Percentiles rank a stretch among this genome's conserved stretches.
phyloP scores from a whole-genome alignment of 176 grass and related monocot species.

The Saccharum officinarum region DNA sequence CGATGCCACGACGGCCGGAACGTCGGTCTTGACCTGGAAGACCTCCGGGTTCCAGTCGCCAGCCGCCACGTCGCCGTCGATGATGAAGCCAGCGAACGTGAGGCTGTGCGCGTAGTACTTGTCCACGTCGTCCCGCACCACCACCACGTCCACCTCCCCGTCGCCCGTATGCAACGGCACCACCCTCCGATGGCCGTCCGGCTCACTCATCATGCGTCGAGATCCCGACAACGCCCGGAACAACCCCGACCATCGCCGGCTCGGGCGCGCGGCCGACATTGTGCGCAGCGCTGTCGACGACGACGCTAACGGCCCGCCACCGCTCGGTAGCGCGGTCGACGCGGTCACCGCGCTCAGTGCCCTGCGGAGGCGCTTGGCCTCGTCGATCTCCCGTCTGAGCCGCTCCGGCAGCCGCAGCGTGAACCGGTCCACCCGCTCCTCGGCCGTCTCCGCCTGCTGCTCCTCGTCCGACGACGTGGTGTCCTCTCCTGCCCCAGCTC shows the following conservation, averaged over 20 bases:
- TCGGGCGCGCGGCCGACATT: constrained; percentile 50
- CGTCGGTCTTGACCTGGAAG: constrained; percentile 50
- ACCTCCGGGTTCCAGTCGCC: constrained; percentile 75
- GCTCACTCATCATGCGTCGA: constrained; percentile 1
- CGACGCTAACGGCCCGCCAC: constrained; percentile 41
- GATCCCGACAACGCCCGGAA: constrained; percentile 37
- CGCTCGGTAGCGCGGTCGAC: background rate
- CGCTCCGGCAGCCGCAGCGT: constrained; percentile 66
- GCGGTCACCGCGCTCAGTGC: constrained; percentile 53
- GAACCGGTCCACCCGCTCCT: constrained; percentile 56
- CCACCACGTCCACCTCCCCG: constrained; percentile 20
- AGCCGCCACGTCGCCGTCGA: constrained; percentile 66
- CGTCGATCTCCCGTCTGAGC: constrained; percentile 54
- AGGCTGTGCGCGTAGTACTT: constrained; percentile 55
- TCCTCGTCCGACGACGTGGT: background rate
- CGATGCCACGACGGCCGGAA: background rate
- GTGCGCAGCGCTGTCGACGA: constrained; percentile 37
- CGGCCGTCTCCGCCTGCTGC: constrained; percentile 29
- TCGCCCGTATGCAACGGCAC: background rate
- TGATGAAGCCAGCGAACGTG: constrained; percentile 66
- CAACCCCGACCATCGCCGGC: constrained; percentile 38
- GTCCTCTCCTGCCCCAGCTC: background rate
- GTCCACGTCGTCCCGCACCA: constrained; percentile 27
- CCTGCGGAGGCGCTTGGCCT: constrained; percentile 47
- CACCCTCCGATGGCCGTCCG: constrained; percentile 35